Evolutionary conservation across 2,329 filamentous ascomycete genomes (phyloP), one percentile per base, ranked within the genome.

Genomic region (Magnaporthiopsis poae): DNA sequence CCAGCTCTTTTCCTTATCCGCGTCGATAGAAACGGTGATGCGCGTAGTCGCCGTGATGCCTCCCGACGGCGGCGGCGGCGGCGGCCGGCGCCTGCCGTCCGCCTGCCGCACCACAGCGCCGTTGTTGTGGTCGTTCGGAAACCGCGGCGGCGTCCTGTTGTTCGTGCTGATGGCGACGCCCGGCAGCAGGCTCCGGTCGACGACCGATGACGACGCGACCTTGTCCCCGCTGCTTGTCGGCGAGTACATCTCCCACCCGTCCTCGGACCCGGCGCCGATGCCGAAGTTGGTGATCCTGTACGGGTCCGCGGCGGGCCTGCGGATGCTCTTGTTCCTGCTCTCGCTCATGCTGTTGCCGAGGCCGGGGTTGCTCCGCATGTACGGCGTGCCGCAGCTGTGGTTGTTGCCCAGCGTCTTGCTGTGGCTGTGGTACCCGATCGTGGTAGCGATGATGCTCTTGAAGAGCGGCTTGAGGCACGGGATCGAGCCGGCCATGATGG

Each of bases 401-500:
- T 25, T 56, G 46, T 25, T 56, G 62, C n/a, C 5, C 15, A 21
- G 33, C 13, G 62, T 35, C 29, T 25, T 39, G 35, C 29, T 61
- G 31, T 31, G 15, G 61, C 61, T 63, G 62, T 35, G 35, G 62
- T 63, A 63, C n/a, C 62, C 35, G n/a, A n/a, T 5, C 8, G 62
- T 63, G n/a, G 35, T 13, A 1, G 35, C 62, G n/a, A 63, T 35
- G 62, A 63, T 25, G 21, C 18, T 18, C 60, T 64, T 67, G 59
- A 73, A 71, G 1, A 75, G 70, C 1, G 73, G 72, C 0, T 71
- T 71, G 15, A 74, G 67, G 0, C 73, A 74, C 1, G 70, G 73
- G 1, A 71, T 63, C 60, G 73, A 75, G 5, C 73, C 77, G n/a
- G 74, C 75, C 8, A 77, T 73, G 25, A 79, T 77, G 33, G 76